These are phyloP conservation scores for Penicillium hesseltinei DNA, from an alignment of 2,329 filamentous ascomycete species.

Conservation along the genomic window DNA sequence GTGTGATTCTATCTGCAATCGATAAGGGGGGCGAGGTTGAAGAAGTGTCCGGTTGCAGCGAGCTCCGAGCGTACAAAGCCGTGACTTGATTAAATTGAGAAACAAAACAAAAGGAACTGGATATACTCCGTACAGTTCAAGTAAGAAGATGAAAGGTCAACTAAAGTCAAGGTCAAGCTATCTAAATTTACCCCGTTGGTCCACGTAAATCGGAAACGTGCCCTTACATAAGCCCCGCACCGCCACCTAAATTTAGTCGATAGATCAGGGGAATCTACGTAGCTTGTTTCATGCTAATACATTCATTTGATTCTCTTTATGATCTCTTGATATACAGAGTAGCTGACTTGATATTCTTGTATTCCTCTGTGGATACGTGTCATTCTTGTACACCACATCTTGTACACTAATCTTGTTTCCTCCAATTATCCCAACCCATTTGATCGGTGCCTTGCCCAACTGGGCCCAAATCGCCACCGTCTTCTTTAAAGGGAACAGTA, in stretches of 20 bases:
- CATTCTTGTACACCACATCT: conserved; percentile 19
- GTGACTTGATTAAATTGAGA: not conserved
- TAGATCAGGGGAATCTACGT: conserved; percentile 9
- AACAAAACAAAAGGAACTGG: not conserved
- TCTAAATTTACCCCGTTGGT: not conserved
- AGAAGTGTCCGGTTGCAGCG: conserved; percentile 25
- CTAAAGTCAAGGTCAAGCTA: not conserved
- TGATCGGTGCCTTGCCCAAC: conserved; percentile 23
- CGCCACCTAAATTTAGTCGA: not conserved
- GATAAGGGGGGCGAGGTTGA: conserved; percentile 35
- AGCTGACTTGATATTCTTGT: not conserved
- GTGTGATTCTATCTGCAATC: conserved; percentile 25
- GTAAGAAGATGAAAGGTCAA: not conserved
- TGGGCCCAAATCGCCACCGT: conserved; percentile 16
- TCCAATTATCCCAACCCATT: conserved; percentile 10
- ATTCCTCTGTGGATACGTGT: conserved; percentile 13
- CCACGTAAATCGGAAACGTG: conserved; percentile 3
- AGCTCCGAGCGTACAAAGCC: not conserved
- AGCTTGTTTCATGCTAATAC: not conserved
- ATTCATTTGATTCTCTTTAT: not conserved
- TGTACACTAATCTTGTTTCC: conserved; percentile 20
- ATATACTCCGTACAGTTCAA: not conserved
- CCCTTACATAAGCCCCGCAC: conserved; percentile 9
- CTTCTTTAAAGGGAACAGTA: not conserved
- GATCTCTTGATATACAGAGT: not conserved